Percentiles rank a stretch among this genome's conserved stretches.
phyloP scores from a whole-genome alignment of 2,329 filamentous ascomycete genomes.

The Aureobasidium subglaciale region DNA sequence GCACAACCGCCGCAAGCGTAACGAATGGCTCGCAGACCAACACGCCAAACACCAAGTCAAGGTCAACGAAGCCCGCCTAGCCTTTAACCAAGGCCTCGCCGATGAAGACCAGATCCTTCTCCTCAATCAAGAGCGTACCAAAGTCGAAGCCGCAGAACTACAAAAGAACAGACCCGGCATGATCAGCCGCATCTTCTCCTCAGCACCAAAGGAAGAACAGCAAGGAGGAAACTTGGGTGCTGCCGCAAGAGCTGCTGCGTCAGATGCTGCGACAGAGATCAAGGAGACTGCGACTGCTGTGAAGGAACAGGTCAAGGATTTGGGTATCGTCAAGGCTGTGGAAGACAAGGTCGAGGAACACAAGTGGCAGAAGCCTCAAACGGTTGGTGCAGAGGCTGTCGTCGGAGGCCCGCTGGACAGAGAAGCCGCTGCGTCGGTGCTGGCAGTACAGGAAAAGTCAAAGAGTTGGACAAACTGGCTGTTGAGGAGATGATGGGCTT shows the following conservation, averaged over 20 bases:
- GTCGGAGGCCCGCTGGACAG: constrained; percentile 41
- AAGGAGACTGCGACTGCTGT: constrained; percentile 15
- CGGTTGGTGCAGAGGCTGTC: constrained; percentile 14
- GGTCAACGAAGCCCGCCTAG: constrained; percentile 38
- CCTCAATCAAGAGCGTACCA: constrained; percentile 54
- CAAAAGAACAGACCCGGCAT: constrained; percentile 31
- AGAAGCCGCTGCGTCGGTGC: constrained; percentile 34
- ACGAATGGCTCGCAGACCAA: constrained; percentile 52
- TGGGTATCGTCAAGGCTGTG: constrained; percentile 28
- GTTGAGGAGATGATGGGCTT: constrained; percentile 28
- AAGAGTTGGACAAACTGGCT: constrained; percentile 43
- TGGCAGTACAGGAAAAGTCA: constrained; percentile 30
- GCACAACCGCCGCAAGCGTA: constrained; percentile 59
- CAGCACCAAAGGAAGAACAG: constrained; percentile 30
- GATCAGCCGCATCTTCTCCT: constrained; percentile 30
- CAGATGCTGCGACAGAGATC: constrained; percentile 17
- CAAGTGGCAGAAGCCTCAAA: constrained; percentile 20
- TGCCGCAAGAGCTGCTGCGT: constrained; percentile 17
- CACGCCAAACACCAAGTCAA: constrained; percentile 38
- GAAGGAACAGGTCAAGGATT: constrained; percentile 18
- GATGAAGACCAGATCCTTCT: constrained; percentile 46
- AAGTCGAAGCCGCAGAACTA: constrained; percentile 47
- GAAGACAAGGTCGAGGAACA: constrained; percentile 21
- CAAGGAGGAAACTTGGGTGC: constrained; percentile 31
- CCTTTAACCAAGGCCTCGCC: constrained; percentile 37